Evolutionary conservation across 768 basidiomycete species (phyloP), one percentile per base, ranked within the genome.

Genomic region (Tulasnella sp.): DNA sequence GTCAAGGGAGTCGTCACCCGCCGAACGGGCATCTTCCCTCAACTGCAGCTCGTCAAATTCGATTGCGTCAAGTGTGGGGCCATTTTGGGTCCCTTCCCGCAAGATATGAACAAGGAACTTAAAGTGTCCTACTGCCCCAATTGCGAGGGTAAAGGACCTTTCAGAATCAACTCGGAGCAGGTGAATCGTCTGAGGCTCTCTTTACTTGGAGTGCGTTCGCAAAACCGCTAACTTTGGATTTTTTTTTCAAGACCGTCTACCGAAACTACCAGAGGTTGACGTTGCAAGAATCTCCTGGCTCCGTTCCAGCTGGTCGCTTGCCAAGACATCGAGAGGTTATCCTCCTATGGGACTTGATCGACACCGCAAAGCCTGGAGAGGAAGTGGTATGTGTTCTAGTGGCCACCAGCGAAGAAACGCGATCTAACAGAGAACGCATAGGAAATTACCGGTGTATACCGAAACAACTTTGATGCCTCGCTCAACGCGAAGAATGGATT

Each of bases 231-330:
- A 21, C 27, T 36, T 68, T 74, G 34, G 24, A 19, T 46, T 38
- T 31, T 76, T n/a, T 36, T 44, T 79, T 5, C n/a, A 80, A 99
- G 95, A 99, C 98, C 1, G 92, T 99, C 2, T 99, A 99, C 85
- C 90, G 98, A 78, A 99, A 99, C 85, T 99, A 98, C 84, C 98
- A 99, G 85, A 97, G 95, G 86, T 94, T 99, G 95, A 98, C 97
- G 8, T 86, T 99, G 62, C 98, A 99, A 84, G 98, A 99, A 84
- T 97, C 96, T 9, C 98, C 98, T 16, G 98, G 98, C 3, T 95
- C 95, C 3, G 98, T 99, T 0, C 98, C 98, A 77, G 96, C 98
- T 27, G 98, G 98, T 85, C 95, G 98, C 83, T 88, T 99, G 9
- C 98, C 98, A 5, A 89, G 98, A 75, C 98, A 99, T 85, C 93